Conservation (phyloP, 1,139 yeast genomes). For the Magnusiomyces clavatus region DNA sequence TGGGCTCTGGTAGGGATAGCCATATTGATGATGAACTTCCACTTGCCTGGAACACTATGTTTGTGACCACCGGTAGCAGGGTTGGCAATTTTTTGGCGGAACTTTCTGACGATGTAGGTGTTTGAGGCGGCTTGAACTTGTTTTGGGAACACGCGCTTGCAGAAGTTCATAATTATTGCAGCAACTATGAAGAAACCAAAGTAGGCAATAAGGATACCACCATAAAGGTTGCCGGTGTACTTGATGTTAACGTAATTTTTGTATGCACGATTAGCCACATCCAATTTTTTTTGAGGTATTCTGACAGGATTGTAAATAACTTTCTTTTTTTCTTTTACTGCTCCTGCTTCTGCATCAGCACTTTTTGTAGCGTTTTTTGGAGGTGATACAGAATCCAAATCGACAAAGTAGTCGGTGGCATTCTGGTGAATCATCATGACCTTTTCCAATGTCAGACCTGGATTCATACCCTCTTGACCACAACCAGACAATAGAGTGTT, state of each 20-base stretch:
- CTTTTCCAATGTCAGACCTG: not conserved
- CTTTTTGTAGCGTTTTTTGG: not conserved
- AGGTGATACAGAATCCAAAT: not conserved
- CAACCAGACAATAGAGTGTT: not conserved
- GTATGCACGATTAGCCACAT: not conserved
- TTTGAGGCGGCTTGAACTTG: constrained; percentile 1
- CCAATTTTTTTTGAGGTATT: not conserved
- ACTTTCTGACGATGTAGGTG: not conserved
- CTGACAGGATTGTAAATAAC: constrained; percentile 5
- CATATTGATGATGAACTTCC: constrained; percentile 22
- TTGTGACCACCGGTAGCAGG: constrained; percentile 11
- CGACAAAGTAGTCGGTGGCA: not conserved
- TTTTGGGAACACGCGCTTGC: constrained; percentile 5
- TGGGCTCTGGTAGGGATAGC: constrained; percentile 22
- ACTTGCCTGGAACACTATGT: constrained; percentile 9
- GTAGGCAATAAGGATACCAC: constrained; percentile 21
- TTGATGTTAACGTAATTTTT: not conserved
- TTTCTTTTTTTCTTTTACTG: no score
- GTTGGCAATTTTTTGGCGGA: constrained; percentile 5
- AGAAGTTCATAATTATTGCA: constrained; percentile 19
- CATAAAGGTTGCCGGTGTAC: constrained; percentile 14
- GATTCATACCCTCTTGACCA: no score
- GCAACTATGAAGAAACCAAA: constrained; percentile 20
- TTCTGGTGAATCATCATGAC: not conserved
- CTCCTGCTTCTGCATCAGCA: no score